These are phyloP conservation scores for Ogataea polymorpha DNA, from an alignment of 805 yeast genomes.

Conservation along the genomic window DNA sequence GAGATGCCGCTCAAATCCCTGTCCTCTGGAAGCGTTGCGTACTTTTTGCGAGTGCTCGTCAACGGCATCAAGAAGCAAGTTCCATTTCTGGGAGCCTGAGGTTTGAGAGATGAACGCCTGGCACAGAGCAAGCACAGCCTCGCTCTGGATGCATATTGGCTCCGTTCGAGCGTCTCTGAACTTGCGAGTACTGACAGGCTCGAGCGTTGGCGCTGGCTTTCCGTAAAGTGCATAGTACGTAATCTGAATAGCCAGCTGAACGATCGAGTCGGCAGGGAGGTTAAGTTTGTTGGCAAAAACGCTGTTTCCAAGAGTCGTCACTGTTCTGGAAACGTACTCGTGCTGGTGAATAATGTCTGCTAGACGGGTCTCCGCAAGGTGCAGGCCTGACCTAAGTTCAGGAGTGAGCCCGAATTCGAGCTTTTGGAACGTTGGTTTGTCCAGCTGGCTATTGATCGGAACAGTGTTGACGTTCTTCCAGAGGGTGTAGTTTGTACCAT, in stretches of 20 bases:
- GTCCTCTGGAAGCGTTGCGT: slow-evolving; percentile 53
- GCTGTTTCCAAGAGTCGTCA: slow-evolving; percentile 30
- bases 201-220: slow-evolving; percentile 35
- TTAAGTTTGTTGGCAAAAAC: slow-evolving; percentile 38
- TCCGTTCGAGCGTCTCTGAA: slow-evolving; percentile 71
- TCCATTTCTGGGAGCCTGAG: slow-evolving; percentile 44
- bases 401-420: slow-evolving; percentile 40
- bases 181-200: slow-evolving; percentile 62
- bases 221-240: slow-evolving; percentile 57
- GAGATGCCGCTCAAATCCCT: slow-evolving; percentile 72
- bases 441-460: slow-evolving; percentile 29
- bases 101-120: slow-evolving; percentile 63
- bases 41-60: slow-evolving; percentile 47
- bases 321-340: slow-evolving; percentile 42
- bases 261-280: slow-evolving; percentile 47
- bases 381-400: slow-evolving; percentile 46
- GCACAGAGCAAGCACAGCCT: slow-evolving; percentile 46
- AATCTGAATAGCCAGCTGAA: slow-evolving; percentile 52
- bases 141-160: slow-evolving; percentile 62
- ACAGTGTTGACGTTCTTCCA: slow-evolving; percentile 44
- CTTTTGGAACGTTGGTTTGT: slow-evolving; percentile 36
- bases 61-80: slow-evolving; percentile 48
- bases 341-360: slow-evolving; percentile 59
- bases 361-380: slow-evolving; percentile 54
- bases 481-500: slow-evolving; percentile 53